Evolutionary conservation across 108 stramenopile species (phyloP).

Genomic region (Nitzschia sp.): DNA sequence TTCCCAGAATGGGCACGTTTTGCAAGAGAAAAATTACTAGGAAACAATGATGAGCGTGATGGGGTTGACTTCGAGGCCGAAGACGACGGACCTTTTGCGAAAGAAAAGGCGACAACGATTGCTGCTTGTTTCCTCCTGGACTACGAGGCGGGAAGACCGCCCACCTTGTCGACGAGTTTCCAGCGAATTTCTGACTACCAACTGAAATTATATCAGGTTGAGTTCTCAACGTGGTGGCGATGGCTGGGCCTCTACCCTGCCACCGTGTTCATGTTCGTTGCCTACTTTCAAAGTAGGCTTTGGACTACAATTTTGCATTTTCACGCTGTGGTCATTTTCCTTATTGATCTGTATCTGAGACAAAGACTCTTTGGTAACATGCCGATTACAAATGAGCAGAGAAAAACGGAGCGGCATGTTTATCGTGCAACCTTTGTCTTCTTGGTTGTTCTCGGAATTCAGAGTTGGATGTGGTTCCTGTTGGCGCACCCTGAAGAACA

Average conservation of each 20-base stretch:
- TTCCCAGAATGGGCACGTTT: background rate
- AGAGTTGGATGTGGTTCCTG: slow-evolving; percentile 14
- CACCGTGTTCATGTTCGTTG: slow-evolving; percentile 32
- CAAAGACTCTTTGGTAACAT: slow-evolving; percentile 1
- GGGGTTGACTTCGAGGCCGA: background rate
- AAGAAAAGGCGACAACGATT: slow-evolving; percentile 10
- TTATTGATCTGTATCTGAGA: slow-evolving; percentile 19
- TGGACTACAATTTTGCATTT: slow-evolving; percentile 17
- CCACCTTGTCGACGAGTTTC: slow-evolving; percentile 29
- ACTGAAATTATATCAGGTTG: slow-evolving; percentile 19
- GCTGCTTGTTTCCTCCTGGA: slow-evolving; percentile 42
- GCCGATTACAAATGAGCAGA: background rate
- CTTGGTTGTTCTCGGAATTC: slow-evolving; percentile 14
- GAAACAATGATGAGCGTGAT: background rate
- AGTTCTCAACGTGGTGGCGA: slow-evolving; percentile 16
- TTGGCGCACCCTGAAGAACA: slow-evolving; percentile 13
- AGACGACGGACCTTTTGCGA: background rate
- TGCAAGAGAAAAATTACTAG: background rate
- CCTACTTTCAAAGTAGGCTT: background rate
- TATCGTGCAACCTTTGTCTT: slow-evolving; percentile 17
- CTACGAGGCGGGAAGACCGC: slow-evolving; percentile 37
- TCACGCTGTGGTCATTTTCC: slow-evolving; percentile 11
- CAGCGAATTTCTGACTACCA: slow-evolving; percentile 23
- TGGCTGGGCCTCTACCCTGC: slow-evolving; percentile 18
- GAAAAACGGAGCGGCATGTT: slow-evolving; percentile 16